A percentile compares a stretch with the other conserved stretches of the same genome.
Conservation (phyloP, 192 early-diverging fungal genomes). For the Podila epicladia region DNA sequence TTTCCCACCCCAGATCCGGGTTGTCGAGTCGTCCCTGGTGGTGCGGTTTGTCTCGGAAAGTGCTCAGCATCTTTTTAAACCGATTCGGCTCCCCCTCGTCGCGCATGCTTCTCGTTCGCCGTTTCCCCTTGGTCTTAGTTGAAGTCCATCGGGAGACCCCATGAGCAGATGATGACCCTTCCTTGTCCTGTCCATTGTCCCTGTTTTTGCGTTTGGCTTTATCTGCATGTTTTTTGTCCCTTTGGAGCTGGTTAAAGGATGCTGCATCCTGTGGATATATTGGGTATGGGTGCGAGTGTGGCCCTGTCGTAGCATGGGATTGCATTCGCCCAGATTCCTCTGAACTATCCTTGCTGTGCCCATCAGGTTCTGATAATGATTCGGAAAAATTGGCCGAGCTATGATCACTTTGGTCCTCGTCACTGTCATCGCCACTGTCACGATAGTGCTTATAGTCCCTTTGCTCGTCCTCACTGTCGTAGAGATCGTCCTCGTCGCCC, state of each 20-base stretch:
- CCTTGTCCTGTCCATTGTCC: slow-evolving; percentile 22
- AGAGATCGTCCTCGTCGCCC: slow-evolving; percentile 1
- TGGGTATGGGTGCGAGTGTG: no score
- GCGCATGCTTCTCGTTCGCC: slow-evolving; percentile 33
- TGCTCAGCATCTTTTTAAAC: slow-evolving; percentile 24
- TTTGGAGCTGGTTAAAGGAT: neutral
- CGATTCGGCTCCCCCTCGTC: slow-evolving; percentile 31
- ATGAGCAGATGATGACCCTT: neutral
- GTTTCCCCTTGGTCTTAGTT: slow-evolving; percentile 2
- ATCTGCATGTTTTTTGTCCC: neutral
- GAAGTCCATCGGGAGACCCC: neutral
- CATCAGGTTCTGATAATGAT: slow-evolving; percentile 23
- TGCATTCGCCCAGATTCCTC: slow-evolving; percentile 13
- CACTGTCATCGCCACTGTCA: neutral
- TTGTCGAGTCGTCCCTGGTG: slow-evolving; percentile 11
- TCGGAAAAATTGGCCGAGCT: slow-evolving; percentile 16
- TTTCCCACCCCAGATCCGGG: slow-evolving; percentile 32
- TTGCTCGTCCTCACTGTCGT: slow-evolving; percentile 23
- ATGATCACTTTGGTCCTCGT: neutral
- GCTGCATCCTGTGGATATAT: neutral
- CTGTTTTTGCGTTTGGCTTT: slow-evolving; percentile 2
- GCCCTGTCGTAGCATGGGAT: neutral
- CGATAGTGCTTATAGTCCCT: slow-evolving; percentile 18
- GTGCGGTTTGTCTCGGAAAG: neutral
- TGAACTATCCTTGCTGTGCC: slow-evolving; percentile 6